Evolutionary conservation across 192 early-diverging fungal species (phyloP).

Genomic region (Geosiphon pyriformis): DNA sequence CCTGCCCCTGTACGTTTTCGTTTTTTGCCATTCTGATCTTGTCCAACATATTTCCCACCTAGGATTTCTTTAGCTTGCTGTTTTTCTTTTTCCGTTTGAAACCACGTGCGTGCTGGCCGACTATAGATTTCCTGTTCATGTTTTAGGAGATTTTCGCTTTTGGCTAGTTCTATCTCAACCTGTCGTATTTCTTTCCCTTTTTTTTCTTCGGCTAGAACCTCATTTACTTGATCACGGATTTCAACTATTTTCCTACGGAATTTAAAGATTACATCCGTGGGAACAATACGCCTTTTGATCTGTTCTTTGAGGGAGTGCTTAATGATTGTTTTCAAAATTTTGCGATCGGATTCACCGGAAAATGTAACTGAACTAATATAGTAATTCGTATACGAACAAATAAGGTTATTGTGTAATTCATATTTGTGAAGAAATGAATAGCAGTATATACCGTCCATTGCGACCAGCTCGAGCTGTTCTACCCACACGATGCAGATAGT

Average conservation of each 20-base stretch:
- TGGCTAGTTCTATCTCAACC: conserved; percentile 89
- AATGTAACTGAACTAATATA: conserved; percentile 74
- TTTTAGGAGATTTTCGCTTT: conserved; percentile 77
- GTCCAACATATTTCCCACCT: conserved; percentile 29
- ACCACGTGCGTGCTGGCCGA: conserved; percentile 92
- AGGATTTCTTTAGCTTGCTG: conserved; percentile 51
- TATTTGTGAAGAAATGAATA: background rate
- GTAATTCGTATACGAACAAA: conserved; percentile 13
- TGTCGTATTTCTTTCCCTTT: conserved; percentile 74
- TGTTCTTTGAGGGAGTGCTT: conserved; percentile 71
- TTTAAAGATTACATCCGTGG: conserved; percentile 66
- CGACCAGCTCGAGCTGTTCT: conserved; percentile 92
- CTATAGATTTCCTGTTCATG: conserved; percentile 83
- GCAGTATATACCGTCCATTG: conserved; percentile 51
- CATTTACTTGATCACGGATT: conserved; percentile 60
- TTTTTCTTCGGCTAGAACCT: conserved; percentile 65
- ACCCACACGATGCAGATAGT: conserved; percentile 94
- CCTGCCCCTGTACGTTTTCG: conserved; percentile 24
- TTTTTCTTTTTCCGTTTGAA: conserved; percentile 79
- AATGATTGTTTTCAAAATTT: conserved; percentile 86
- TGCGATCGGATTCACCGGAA: conserved; percentile 89
- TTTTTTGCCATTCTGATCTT: conserved; percentile 17
- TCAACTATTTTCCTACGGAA: conserved; percentile 68
- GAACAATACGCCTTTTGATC: conserved; percentile 88
- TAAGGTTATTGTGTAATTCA: background rate